These are phyloP conservation scores for Beauveria asiatica DNA, from an alignment of 2,329 filamentous ascomycete genomes.

Conservation along the genomic window DNA sequence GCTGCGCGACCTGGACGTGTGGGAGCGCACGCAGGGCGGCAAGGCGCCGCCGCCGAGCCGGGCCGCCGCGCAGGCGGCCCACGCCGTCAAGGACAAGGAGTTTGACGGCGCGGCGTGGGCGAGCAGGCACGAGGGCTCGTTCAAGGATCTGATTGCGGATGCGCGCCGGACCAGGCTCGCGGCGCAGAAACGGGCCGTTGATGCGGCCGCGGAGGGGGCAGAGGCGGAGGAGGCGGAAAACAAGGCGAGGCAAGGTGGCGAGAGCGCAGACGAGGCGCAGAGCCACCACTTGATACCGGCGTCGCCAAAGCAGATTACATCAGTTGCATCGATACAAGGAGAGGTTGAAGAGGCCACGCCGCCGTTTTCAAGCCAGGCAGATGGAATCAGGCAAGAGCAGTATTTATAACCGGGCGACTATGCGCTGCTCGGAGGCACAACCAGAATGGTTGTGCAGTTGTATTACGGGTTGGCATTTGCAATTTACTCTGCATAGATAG, in stretches of 20 bases:
- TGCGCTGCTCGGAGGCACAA: neutral
- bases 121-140: slow-evolving; percentile 62
- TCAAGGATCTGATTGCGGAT: slow-evolving; percentile 69
- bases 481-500: neutral
- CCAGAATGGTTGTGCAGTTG: neutral
- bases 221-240: neutral
- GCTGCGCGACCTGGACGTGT: too few species aligned
- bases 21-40: slow-evolving; percentile 77
- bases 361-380: neutral
- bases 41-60: slow-evolving; percentile 34
- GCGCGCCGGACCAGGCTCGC: slow-evolving; percentile 52
- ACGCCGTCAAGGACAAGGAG: slow-evolving; percentile 70
- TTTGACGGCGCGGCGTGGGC: slow-evolving; percentile 78
- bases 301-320: neutral
- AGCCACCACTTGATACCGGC: neutral
- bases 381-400: neutral
- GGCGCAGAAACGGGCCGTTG: slow-evolving; percentile 23
- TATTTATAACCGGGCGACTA: neutral
- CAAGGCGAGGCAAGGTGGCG: neutral
- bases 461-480: neutral
- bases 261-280: neutral
- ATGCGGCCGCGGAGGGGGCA: slow-evolving; percentile 15
- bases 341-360: neutral
- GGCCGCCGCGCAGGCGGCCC: slow-evolving; percentile 28
- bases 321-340: neutral